Evolutionary conservation across 176 grass and related monocot species (phyloP).

Genomic region (Neostapfia colusana): DNA sequence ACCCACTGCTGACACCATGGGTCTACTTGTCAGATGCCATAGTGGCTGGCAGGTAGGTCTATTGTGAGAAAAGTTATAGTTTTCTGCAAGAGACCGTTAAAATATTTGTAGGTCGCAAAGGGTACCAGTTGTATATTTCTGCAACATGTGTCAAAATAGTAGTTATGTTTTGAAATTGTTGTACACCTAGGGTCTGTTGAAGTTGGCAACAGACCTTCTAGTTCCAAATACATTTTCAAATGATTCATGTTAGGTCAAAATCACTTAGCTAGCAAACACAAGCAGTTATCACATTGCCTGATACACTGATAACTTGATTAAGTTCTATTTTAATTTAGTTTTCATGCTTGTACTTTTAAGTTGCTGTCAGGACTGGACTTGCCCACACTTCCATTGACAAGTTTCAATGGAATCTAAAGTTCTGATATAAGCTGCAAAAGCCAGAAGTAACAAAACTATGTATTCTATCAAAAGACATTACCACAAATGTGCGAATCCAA

Average conservation of each 20-base stretch:
- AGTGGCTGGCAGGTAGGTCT: not conserved
- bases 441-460: not conserved
- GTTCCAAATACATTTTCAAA: not conserved
- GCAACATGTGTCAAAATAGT: not conserved
- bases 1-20: not conserved
- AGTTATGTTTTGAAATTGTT: too few relatives aligned
- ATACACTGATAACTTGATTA: not conserved
- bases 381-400: conserved; percentile 5
- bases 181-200: too few relatives aligned
- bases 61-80: not conserved
- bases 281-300: not conserved
- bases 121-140: not conserved
- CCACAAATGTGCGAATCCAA: too few relatives aligned
- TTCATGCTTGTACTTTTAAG: not conserved
- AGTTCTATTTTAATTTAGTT: not conserved
- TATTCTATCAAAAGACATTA: too few relatives aligned
- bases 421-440: not conserved
- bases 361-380: not conserved
- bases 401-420: conserved; percentile 10
- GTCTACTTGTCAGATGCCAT: not conserved
- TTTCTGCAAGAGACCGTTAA: not conserved
- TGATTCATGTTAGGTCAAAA: conserved; percentile 3
- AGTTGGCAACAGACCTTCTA: not conserved
- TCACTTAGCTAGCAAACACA: not conserved
- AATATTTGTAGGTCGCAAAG: not conserved